Evolutionary conservation across 2,329 filamentous ascomycete species (phyloP).

Genomic region (Cladophialophora exuberans): DNA sequence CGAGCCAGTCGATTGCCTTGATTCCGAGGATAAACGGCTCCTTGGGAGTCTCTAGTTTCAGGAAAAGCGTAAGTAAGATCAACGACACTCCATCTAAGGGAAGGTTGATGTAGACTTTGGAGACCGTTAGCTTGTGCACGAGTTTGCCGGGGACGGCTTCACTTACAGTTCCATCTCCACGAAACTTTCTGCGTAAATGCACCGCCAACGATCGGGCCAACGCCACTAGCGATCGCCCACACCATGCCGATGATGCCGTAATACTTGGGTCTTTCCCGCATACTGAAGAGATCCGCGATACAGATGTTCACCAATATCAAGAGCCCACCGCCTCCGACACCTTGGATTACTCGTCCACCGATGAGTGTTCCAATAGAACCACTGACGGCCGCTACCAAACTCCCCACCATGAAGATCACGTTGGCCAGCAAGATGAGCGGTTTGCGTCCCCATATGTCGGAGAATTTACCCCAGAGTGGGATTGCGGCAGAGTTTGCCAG

Average conservation of each 20-base stretch:
- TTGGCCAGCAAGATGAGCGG: constrained; percentile 55
- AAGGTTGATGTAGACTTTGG: constrained; percentile 56
- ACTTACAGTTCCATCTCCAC: constrained; percentile 53
- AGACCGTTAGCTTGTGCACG: neutral
- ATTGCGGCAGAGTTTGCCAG: constrained; percentile 50
- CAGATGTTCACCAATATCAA: constrained; percentile 49
- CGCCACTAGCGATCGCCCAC: constrained; percentile 57
- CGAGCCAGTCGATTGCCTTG: constrained; percentile 63
- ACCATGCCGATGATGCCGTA: constrained; percentile 44
- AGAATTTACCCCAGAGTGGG: constrained; percentile 51
- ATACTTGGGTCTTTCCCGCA: constrained; percentile 45
- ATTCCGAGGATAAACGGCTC: constrained; percentile 46
- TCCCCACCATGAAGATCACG: constrained; percentile 56
- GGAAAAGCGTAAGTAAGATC: constrained; percentile 52
- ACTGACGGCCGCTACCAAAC: constrained; percentile 52
- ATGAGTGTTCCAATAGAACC: constrained; percentile 53
- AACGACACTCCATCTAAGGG: constrained; percentile 55
- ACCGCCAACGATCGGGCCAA: constrained; percentile 58
- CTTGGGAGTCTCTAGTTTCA: constrained; percentile 58
- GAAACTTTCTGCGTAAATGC: constrained; percentile 42
- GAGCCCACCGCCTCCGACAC: constrained; percentile 53
- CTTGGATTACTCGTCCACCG: constrained; percentile 58
- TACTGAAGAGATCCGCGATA: constrained; percentile 56
- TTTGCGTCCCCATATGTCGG: constrained; percentile 61
- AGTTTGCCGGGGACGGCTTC: no score